phyloP scores from a whole-genome alignment of 352 stramenopile species.

The Peronospora destructor region DNA sequence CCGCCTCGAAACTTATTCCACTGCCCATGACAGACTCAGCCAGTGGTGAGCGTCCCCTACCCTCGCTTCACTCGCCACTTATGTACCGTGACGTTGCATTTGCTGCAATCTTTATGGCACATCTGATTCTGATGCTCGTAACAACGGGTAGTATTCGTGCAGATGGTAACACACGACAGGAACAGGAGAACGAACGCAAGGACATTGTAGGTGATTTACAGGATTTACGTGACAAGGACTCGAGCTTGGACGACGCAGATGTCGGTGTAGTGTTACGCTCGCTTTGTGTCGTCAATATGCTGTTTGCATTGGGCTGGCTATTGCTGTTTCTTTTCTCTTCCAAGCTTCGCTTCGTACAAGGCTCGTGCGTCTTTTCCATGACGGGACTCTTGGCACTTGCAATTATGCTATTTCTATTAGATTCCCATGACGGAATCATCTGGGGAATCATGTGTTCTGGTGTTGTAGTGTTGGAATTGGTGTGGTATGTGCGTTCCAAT shows the following conservation, averaged over 20 bases:
- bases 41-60: slow-evolving; percentile 47
- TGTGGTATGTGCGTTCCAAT: slow-evolving; percentile 64
- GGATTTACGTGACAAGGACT: slow-evolving; percentile 15
- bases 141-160: slow-evolving; percentile 37
- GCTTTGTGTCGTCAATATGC: slow-evolving; percentile 60
- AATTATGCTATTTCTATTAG: slow-evolving; percentile 46
- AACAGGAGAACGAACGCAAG: slow-evolving; percentile 16
- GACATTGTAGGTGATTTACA: slow-evolving; percentile 25
- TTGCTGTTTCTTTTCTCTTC: slow-evolving; percentile 68
- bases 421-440: slow-evolving; percentile 41
- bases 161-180: slow-evolving; percentile 16
- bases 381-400: slow-evolving; percentile 44
- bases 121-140: slow-evolving; percentile 47
- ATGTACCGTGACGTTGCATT: slow-evolving; percentile 59
- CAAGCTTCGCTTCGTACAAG: slow-evolving; percentile 69
- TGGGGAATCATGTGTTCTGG: slow-evolving; percentile 37
- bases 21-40: slow-evolving; percentile 63
- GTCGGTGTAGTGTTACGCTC: slow-evolving; percentile 53
- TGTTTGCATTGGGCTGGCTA: slow-evolving; percentile 65
- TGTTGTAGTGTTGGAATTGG: slow-evolving; percentile 46
- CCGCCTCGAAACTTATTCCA: slow-evolving; percentile 48
- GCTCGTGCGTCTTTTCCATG: slow-evolving; percentile 59
- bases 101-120: slow-evolving; percentile 39
- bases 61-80: slow-evolving; percentile 51
- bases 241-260: slow-evolving; percentile 18